These are phyloP conservation scores for Zygnema cylindricum DNA, from an alignment of 139 green algal species.

Conservation along the genomic window DNA sequence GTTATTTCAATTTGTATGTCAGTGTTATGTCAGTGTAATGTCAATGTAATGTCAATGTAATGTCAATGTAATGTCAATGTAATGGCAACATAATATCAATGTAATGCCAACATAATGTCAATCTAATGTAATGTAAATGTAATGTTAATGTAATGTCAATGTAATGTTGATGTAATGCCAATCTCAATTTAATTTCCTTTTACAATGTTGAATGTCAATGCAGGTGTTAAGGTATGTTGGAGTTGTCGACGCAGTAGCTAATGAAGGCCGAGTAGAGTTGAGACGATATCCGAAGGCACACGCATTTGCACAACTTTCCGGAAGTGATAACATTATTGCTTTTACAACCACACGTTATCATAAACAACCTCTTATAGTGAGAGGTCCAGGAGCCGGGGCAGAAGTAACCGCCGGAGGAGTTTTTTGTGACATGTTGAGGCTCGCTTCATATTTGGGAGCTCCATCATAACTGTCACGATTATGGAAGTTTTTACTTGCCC, in stretches of 20 bases:
- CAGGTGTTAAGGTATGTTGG: slow-evolving; percentile 90
- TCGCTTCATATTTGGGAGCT: slow-evolving; percentile 92
- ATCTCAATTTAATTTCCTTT: neutral
- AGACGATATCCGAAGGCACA: slow-evolving; percentile 82
- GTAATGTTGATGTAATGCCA: neutral
- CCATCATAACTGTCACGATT: no score
- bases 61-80: no score
- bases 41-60: no score
- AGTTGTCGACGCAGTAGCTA: slow-evolving; percentile 80
- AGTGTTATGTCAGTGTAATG: no score
- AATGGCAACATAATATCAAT: no score
- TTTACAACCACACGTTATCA: slow-evolving; percentile 77
- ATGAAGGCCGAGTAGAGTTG: slow-evolving; percentile 87
- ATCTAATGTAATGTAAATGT: no score
- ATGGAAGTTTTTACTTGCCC: no score
- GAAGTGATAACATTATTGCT: slow-evolving; percentile 89
- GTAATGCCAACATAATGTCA: no score
- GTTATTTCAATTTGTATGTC: no score
- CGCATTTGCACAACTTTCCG: slow-evolving; percentile 85
- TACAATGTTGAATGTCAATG: neutral
- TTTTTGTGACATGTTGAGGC: slow-evolving; percentile 91
- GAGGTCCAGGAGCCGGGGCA: slow-evolving; percentile 90
- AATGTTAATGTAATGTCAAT: neutral
- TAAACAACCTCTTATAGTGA: slow-evolving; percentile 78
- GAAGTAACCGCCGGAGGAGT: slow-evolving; percentile 96